Base-by-base conservation (phyloP, 495 filamentous ascomycete species). In the Penicillium roqueforti region DNA sequence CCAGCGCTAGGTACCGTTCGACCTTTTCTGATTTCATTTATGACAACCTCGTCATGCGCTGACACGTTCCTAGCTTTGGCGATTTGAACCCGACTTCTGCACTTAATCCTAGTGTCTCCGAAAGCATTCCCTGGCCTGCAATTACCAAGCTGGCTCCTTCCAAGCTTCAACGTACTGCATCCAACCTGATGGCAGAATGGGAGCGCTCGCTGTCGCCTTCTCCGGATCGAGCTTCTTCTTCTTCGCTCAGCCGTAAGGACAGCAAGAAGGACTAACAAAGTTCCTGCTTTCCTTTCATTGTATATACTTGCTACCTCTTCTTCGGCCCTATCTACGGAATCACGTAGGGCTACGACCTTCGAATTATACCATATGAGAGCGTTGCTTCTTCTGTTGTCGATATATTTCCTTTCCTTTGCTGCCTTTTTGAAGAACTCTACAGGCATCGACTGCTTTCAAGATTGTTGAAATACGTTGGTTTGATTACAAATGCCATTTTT, bases 171-270 rank as follows among this genome's bases (percentile, higher is more conserved):
- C 78, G 76, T 9, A 85, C 85, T n/a, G 86, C 87, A 3, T 81
- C 80, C 20, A 83, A 83, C 47, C 72, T 89, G 51, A 90, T 92
- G 82, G 84, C 79, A 46, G 87, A 92, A 59, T 91, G 87, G 88
- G 89, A 93, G 54, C 69, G 72, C 19, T 75, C 73, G 44, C 66
- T 77, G 6, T 70, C 71, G 3, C 62, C 72, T 18, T 61, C 73
- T n/a, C 66, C 67, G 0, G 64, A 72, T 31, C 60, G 66, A 22
- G 54, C 60, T 37, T 39, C 51, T 31, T 59, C 65, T 39, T 61
- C 65, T 53, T 56, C 66, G 28, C 39, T 44, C 2, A 52, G 18
- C 8, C 49, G 62, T 23, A 73, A 74, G 49, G 68, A 68, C 51
- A 65, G 55, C 67, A 74, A 74, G 57, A 69, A 61, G 46, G 70